A percentile compares a stretch with the other conserved stretches of the same genome.
phyloP scores from a whole-genome alignment of 176 grass and related monocot genomes.

The Metroxylon sagu region DNA sequence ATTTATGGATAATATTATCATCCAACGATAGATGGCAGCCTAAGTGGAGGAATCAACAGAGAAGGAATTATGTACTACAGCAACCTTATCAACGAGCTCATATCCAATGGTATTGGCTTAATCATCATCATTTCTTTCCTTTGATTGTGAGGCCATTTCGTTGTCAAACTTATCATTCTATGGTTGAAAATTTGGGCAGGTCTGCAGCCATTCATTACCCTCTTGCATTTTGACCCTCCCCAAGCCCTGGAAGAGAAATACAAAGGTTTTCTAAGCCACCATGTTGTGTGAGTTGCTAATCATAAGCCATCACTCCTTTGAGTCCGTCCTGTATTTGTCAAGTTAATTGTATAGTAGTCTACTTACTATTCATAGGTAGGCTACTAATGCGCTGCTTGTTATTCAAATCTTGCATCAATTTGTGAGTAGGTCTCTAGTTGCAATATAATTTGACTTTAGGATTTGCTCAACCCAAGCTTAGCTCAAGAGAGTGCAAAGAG shows the following conservation, averaged over 20 bases:
- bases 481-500: no score
- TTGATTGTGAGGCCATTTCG: neutral
- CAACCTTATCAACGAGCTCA: constrained; percentile 43
- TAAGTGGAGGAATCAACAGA: constrained; percentile 43
- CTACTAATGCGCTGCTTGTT: no score
- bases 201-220: constrained; percentile 48
- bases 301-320: no score
- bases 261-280: constrained; percentile 37
- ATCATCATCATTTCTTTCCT: neutral
- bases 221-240: constrained; percentile 62
- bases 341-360: no score
- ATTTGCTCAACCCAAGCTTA: no score
- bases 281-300: constrained; percentile 34
- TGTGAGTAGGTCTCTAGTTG: no score
- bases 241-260: constrained; percentile 61
- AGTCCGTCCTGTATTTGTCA: no score
- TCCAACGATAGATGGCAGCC: constrained; percentile 32
- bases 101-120: constrained; percentile 18
- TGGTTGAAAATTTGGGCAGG: constrained; percentile 17
- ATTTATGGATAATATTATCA: no score
- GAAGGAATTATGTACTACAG: constrained; percentile 48
- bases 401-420: no score
- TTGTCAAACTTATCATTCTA: no score
- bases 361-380: no score
- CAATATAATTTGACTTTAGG: no score